Conservation (phyloP, 2,329 filamentous ascomycete species). For the Beauveria varroae region DNA sequence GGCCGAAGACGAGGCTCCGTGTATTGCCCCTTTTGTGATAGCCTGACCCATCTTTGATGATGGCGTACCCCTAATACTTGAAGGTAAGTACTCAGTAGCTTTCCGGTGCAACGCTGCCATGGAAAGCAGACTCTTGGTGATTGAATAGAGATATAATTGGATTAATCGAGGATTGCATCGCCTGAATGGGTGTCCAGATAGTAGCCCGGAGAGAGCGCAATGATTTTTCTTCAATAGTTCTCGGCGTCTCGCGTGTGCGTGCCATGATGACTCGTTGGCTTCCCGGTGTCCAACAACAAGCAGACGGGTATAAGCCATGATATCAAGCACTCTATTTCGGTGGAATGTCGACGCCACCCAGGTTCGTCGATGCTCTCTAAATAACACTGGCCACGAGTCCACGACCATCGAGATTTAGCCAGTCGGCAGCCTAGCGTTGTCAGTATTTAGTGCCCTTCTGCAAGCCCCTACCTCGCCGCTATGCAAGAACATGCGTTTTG, state of each 20-base stretch:
- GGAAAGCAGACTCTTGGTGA: too few relatives aligned
- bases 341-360: conserved; percentile 2
- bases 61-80: too few relatives aligned
- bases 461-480: not conserved
- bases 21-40: conserved; percentile 4
- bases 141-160: too few relatives aligned
- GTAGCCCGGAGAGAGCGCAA: not conserved
- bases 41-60: not conserved
- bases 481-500: not conserved
- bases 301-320: conserved; percentile 5
- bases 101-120: not conserved
- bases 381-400: not conserved
- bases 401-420: conserved; percentile 4
- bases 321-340: conserved; percentile 1
- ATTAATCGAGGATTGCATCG: not conserved
- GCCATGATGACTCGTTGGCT: not conserved
- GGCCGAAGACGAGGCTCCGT: not conserved
- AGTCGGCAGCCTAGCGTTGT: conserved; percentile 2
- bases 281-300: not conserved
- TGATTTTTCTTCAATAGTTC: not conserved
- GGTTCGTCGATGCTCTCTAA: not conserved
- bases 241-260: not conserved
- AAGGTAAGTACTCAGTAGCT: not conserved
- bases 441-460: not conserved
- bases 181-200: too few relatives aligned